These are phyloP conservation scores for Paecilomyces sp. DNA, from an alignment of 2,329 filamentous ascomycete genomes.

Conservation along the genomic window DNA sequence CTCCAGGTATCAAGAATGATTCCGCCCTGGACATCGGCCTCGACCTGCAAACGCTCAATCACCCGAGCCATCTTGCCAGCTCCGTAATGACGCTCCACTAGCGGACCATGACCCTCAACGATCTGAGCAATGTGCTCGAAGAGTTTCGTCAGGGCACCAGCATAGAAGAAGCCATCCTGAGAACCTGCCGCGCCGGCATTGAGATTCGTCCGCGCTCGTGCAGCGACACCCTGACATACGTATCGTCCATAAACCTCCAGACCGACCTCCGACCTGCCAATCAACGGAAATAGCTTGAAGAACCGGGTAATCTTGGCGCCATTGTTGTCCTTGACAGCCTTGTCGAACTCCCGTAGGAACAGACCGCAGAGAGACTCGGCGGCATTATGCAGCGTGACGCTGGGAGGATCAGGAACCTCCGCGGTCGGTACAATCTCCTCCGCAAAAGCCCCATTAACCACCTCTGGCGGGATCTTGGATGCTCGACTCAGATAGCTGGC, in stretches of 20 bases:
- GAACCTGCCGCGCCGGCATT: conserved; percentile 57
- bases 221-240: conserved; percentile 89
- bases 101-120: conserved; percentile 78
- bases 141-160: conserved; percentile 77
- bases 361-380: conserved; percentile 83
- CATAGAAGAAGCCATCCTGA: conserved; percentile 83
- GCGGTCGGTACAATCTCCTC: conserved; percentile 89
- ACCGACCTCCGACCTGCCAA: conserved; percentile 80
- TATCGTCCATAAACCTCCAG: conserved; percentile 93
- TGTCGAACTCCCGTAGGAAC: conserved; percentile 92
- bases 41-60: conserved; percentile 84
- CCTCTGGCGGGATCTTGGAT: conserved; percentile 68
- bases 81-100: conserved; percentile 94
- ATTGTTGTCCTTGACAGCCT: conserved; percentile 78
- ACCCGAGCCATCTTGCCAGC: conserved; percentile 88
- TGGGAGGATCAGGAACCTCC: conserved; percentile 87
- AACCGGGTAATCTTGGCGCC: conserved; percentile 87
- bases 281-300: conserved; percentile 95
- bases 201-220: conserved; percentile 71
- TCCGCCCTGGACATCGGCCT: conserved; percentile 92
- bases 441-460: conserved; percentile 78
- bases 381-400: conserved; percentile 76
- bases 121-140: conserved; percentile 98
- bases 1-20: conserved; percentile 94
- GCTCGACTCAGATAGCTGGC: conserved; percentile 83